Evolutionary conservation across 2,329 filamentous ascomycete genomes (phyloP), one percentile per base, ranked within the genome.

Genomic region (Beauveria asiatica): DNA sequence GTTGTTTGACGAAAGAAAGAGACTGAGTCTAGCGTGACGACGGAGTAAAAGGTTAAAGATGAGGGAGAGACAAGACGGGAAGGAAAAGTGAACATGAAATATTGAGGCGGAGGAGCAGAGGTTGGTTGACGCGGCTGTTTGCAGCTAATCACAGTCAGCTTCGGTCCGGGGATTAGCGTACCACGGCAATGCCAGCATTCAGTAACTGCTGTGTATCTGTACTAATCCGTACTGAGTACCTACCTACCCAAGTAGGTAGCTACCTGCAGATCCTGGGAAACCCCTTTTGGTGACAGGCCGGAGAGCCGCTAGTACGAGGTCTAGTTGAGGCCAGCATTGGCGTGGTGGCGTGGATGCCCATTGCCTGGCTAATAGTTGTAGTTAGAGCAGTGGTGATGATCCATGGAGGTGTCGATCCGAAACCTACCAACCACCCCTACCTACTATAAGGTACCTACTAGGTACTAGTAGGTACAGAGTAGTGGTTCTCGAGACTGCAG

Each of bases 281-380:
- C 54, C 54, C 54, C 54, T 57, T 57, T 57, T 56, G 53, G 42
- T n/a, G 53, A 56, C 42, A 37, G 41, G 42, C 42, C 5, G 42
- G 53, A 33, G 53, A 56, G 53, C 39, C 54, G 54, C 54, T 57
- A 57, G 44, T 30, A 48, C 37, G 19, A 25, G 21, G 44, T 21
- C 17, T 57, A 27, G 42, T 17, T 49, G 54, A 49, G 54, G 54
- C 53, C 37, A 17, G 53, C 53, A 46, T 56, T 27, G 41, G 27
- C 53, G 42, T 46, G 42, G 25, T 46, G 11, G 41, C 25, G 42
- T 46, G 53, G 11, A 56, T 11, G 41, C n/a, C n/a, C n/a, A n/a
- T n/a, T n/a, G n/a, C 25, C 17, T 39, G 53, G 27, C 16, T 51
- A 9, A 16, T 37, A n/a, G n/a, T n/a, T n/a, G n/a, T n/a, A n/a